These are phyloP conservation scores for Rhynchospora breviuscula DNA, from an alignment of 176 grass and related monocot genomes.

Conservation along the genomic window DNA sequence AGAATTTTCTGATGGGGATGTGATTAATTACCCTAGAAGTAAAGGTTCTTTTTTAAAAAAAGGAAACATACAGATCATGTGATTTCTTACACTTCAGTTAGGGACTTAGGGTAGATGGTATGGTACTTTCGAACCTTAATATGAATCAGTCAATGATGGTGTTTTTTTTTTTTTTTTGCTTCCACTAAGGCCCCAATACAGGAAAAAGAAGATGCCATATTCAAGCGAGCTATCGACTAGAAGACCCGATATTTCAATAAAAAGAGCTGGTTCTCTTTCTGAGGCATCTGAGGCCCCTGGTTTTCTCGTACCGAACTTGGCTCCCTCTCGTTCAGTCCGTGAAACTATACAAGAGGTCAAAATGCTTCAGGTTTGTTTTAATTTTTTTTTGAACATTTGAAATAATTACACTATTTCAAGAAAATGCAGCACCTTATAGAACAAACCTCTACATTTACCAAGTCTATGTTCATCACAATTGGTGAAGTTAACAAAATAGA, in stretches of 20 bases:
- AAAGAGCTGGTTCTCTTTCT: conserved; percentile 40
- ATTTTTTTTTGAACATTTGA: background rate
- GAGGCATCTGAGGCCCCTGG: conserved; percentile 46
- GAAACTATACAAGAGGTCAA: conserved; percentile 94
- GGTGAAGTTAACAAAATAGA: too few relatives aligned
- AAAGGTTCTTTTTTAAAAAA: background rate
- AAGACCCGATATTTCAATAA: conserved; percentile 36
- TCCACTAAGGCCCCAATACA: conserved; percentile 54
- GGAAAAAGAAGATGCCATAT: conserved; percentile 53
- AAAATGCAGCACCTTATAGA: background rate
- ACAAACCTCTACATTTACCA: background rate
- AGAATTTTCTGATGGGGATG: background rate
- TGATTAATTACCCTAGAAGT: background rate
- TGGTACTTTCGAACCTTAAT: background rate
- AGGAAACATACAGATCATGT: background rate
- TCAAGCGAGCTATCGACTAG: conserved; percentile 59
- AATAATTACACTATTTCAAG: background rate
- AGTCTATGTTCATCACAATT: background rate
- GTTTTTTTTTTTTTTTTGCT: background rate
- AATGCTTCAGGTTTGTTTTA: conserved; percentile 76
- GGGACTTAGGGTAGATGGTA: background rate
- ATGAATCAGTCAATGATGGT: background rate
- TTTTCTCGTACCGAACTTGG: conserved; percentile 79
- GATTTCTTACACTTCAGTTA: background rate
- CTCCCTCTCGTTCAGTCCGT: conserved; percentile 68